Evolutionary conservation across 805 yeast genomes (phyloP), one percentile per base, ranked within the genome.

Genomic region (Wickerhamomyces xylosicus): DNA sequence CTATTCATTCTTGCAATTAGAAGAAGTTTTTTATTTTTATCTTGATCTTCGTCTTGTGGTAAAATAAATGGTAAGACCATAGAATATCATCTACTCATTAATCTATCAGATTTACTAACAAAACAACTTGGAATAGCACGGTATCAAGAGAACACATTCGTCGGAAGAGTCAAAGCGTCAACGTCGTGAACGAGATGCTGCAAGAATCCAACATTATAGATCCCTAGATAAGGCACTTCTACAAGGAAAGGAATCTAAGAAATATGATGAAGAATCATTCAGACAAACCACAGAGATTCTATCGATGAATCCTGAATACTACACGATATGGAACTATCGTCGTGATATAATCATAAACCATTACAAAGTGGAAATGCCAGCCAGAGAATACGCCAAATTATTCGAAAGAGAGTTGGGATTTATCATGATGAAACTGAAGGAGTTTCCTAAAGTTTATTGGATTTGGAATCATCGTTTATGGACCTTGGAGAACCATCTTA

Each of bases 391-490:
- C 16, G 52, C 48, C 32, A 47, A 53, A 3, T 52, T 61, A 6
- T 62, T 81, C 33, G 64, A 65, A 2, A 56, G 62, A 3, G 98
- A 90, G 47, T 63, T 92, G 34, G 46, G 59, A 19, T 77, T 85
- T 52, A 67, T 78, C 2, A 65, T 79, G 62, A 58, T 56, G 0
- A 72, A 77, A 46, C 59, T 92, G 48, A 72, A 72, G 39, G 59
- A 67, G 40, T 79, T 61, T 47, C 97, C 98, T 2, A 92, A 92
- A 56, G 85, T 89, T 32, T 92, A 92, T 54, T 92, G 97, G 96
- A 79, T 92, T 11, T 92, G 97, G 97, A 83, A 79, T 49, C 97
- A 92, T 56, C 67, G 98, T 29, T 62, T 72, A 10, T 92, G 98
- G 97, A 71, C 83, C 34, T 59, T 90, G 31, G 68, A 72, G 28